Base-by-base conservation (phyloP, 2,329 filamentous ascomycete species). In the Penicillium occitanis region DNA sequence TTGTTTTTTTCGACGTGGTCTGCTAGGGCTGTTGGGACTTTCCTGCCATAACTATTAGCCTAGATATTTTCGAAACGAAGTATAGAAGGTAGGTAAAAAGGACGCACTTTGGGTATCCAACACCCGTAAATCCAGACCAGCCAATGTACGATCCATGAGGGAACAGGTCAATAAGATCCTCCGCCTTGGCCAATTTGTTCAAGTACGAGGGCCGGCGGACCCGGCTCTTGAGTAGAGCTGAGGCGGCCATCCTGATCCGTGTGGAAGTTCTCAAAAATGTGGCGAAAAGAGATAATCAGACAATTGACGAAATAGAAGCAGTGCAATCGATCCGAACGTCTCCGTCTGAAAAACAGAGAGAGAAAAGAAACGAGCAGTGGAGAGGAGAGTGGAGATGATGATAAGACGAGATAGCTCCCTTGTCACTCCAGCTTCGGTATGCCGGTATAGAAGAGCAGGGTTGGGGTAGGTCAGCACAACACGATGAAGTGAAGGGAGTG, bases 101-200 rank as follows among this genome's bases (percentile, higher is more conserved):
- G 37, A 82, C 87, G 73, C 81, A 91, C 90, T 95, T 95, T 69
- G 91, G 91, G 81, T 95, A 95, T 67, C 91, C 91, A 63, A 96
- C 92, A 72, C 92, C 92, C 13, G 92, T 96, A 80, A 96, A 96
- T 42, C 92, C 92, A 69, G 89, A 92, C 92, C 92, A 96, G 73
- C 92, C 93, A 73, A 96, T 87, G 78, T 95, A 95, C n/a, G 91
- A 81, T 75, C 89, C 89, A 83, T 95, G 87, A 70, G 92, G 92
- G 73, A 96, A 96, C 71, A 91, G 85, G 69, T 90, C 85, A 67
- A 96, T 85, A 69, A 96, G 79, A 76, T 96, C 92, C 78, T 95
- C 87, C 44, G 92, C 87, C 72, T 88, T 88, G 72, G 89, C 88
- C 67, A 96, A 83, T 84, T 94, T 96, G 73, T 88, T 89, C 65